Base-by-base conservation (phyloP, 2,329 filamentous ascomycete species). In the Pleoardoris graminearum region DNA sequence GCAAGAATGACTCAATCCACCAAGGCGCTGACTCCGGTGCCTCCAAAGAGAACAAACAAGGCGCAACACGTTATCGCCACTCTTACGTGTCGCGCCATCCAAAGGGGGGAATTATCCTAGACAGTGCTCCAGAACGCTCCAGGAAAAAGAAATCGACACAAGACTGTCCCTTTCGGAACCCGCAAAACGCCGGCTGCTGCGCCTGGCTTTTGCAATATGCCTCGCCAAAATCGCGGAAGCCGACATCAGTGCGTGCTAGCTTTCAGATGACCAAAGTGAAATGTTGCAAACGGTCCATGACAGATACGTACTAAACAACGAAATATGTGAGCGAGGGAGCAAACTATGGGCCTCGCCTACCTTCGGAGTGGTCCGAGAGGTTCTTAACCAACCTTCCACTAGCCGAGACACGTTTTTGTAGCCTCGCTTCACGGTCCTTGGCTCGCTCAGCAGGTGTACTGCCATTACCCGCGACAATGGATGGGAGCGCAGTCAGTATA, bases 401-500 rank as follows among this genome's bases (percentile, higher is more conserved):
- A 29, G 72, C 72, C 39, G 70, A 73, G 7, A 75, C 71, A 39
- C 74, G 63, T 57, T 76, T 76, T 51, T 75, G 72, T 36, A 75
- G 51, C 55, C 68, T 62, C 14, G 63, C 62, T 19, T 75, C 71
- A 16, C 73, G 55, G 53, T 75, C 69, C 29, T 69, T 61, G 59
- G 54, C 75, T 67, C 65, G 60, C 54, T 70, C 71, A 60, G 61
- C 69, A 66, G 64, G 72, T 4, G 69, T 72, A 48, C 69, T 74
- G n/a, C 72, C 72, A 47, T 73, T 74, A 23, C 73, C 70, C 7
- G 71, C 72, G 30, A 61, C 53, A 32, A 82, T 79, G 27, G 75
- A 76, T 14, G 89, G 85, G 32, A 91, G 74, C 1, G 86, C 83
- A 1, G 82, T 80, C 1, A 89, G 71, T 7, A 80, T 83, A 67